Evolutionary conservation across 2,329 filamentous ascomycete species (phyloP), one percentile per base, ranked within the genome.

Genomic region (Sordariomycetes sp.): DNA sequence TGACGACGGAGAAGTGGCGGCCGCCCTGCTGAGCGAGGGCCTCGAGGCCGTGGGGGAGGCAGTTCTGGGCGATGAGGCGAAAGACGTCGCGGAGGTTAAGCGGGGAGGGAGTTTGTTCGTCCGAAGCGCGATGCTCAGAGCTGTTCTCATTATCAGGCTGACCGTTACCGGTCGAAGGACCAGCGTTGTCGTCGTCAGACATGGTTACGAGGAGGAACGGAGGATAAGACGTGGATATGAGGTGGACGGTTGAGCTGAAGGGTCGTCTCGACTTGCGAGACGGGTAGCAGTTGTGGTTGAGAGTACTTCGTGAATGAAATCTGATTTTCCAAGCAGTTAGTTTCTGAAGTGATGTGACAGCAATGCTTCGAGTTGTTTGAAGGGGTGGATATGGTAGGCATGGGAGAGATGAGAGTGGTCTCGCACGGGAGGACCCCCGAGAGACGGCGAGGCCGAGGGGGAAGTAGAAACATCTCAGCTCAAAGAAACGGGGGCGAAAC

Each of bases 1-100:
- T 93, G 0, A 79, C 87, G 28, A 91, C 67, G n/a, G 50, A 40
- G 51, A 58, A 58, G 57, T 58, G 57, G 24, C 52, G 25, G 34
- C 57, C 57, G 43, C 32, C 32, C 28, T 34, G 35, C 10, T n/a
- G 12, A 25, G 28, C 3, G n/a, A 57, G 28, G 22, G 25, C 16
- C 22, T 50, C 14, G 46, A 52, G 46, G 25, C 46, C 55, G 28
- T 24, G 34, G 24, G 32, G 28, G 5, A 46, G 12, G 50, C 20
- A 12, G 22, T 52, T 52, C 25, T 28, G 50, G 22, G 28, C 22
- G 24, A 52, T 52, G 22, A 48, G 43, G 43, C 43, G 43, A n/a
- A 48, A 48, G 43, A 48, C n/a, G 43, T n/a, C 16, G 43, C 14
- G 43, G 43, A 48, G 10, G n/a, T n/a, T 48, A 10, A n/a, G 16